Evolutionary conservation across 1,139 yeast genomes (phyloP), one percentile per base, ranked within the genome.

Genomic region (Suhomyces terraborum): DNA sequence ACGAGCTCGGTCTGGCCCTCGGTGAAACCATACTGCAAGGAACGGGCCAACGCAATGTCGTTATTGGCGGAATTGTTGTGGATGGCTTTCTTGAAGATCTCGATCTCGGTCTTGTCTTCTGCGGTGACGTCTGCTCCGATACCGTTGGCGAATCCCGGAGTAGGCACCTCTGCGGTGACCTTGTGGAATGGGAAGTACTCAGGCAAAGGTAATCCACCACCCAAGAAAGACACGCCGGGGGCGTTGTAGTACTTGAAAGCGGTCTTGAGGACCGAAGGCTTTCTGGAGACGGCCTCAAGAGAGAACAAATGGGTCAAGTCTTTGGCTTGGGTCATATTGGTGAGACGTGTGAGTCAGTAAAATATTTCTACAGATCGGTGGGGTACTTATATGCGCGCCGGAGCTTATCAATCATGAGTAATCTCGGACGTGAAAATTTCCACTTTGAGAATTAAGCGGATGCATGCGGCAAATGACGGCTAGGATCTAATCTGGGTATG

Each of bases 151-250:
- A 88, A 88, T 2, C 95, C 89, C 27, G 93, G 85, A 19, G 79
- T 74, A 45, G 95, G 95, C 5, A 89, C 71, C 44, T 81, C 82
- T 20, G 85, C 83, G 19, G 74, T 61, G 39, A 89, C 60, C 52
- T 79, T 79, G 56, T 88, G 88, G 77, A 91, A 88, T 38, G 98
- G 98, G 77, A 93, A 93, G 63, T 86, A 84, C 52, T 84, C 91
- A 14, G 96, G 71, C 56, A 88, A 69, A 14, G 98, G 98, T 54
- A 93, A 77, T 6, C 98, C 98, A 51, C 98, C 98, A 41, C 97
- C 98, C 48, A 93, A 79, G 58, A 89, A 89, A 42, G 91, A 82
- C 60, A 93, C 74, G 39, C 83, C 80, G 32, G 96, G 96, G 51
- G 79, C 75, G 34, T 73, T 71, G 59, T 72, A 85, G 69, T 84